phyloP scores from a whole-genome alignment of 371 early-diverging fungal genomes.

The Mucor sp. region DNA sequence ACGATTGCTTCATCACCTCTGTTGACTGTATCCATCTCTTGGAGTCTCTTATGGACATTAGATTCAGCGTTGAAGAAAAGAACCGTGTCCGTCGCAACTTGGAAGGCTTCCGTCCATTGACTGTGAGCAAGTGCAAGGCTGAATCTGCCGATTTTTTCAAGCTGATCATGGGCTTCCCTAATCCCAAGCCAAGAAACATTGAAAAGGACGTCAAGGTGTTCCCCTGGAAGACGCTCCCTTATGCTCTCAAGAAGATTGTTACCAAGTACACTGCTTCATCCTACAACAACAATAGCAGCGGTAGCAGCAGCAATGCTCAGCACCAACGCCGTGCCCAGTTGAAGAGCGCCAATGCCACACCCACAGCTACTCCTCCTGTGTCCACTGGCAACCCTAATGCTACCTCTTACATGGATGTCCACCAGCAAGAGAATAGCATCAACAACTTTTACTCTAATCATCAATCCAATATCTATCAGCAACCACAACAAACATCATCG shows the following conservation, averaged over 20 bases:
- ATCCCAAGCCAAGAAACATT: constrained; percentile 84
- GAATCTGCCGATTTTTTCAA: constrained; percentile 79
- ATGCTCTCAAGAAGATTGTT: constrained; percentile 75
- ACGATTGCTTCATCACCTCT: constrained; percentile 78
- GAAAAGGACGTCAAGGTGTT: constrained; percentile 89
- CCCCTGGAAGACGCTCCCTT: constrained; percentile 70
- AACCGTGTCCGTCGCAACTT: constrained; percentile 84
- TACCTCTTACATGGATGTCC: neutral
- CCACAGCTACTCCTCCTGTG: neutral
- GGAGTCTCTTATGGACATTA: constrained; percentile 73
- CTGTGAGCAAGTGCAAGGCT: constrained; percentile 75
- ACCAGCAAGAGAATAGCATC: neutral
- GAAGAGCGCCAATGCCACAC: neutral
- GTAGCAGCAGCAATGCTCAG: neutral
- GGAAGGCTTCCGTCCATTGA: constrained; percentile 81
- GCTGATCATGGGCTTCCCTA: constrained; percentile 80
- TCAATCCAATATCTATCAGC: neutral
- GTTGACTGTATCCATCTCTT: constrained; percentile 81
- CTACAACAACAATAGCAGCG: neutral
- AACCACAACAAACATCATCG: constrained; percentile 1
- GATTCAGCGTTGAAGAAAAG: constrained; percentile 84
- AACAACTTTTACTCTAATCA: neutral
- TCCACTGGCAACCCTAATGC: neutral
- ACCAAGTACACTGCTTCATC: constrained; percentile 58
- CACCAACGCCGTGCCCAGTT: constrained; percentile 6